Base-by-base conservation (phyloP, 441 rosid genomes). In the Bruguiera hainesii region DNA sequence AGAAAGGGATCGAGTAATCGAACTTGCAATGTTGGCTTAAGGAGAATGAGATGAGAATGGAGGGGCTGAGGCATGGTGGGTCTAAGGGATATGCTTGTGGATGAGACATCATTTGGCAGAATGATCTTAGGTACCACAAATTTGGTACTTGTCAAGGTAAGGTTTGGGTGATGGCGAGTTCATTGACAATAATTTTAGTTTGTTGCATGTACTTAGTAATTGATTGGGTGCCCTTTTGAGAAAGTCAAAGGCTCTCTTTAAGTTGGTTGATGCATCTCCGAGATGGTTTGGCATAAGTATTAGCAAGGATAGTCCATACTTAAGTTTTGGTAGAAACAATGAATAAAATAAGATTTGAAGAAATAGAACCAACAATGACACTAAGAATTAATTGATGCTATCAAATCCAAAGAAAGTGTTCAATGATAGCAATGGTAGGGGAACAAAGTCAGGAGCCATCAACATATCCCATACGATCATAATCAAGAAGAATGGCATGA, bases 311-410 rank as follows among this genome's bases (percentile, higher is more conserved):
- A 6, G 13, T 61, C 51, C 30, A 61, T 5, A 49, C 35, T 15
- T 65, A 68, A 20, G 65, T 68, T 6, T 15, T 1, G 4, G 71
- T 3, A 48, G 15, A 56, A 5, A 29, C 70, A 21, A 58, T 30
- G 29, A 58, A 29, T 0, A 10, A 39, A 58, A 58, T 18, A 19
- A 30, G 39, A 8, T 19, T 18, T 3, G 21, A 11, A 26, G 31
- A 55, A 5, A 52, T 16, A 2, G 39, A 18, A 0, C 16, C 48
- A 7, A 2, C 16, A n/a, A 20, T 49, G 13, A 31, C 64, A 59
- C 35, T 49, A 20, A 49, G 50, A 0, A 58, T 67, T 15, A 59
- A 3, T 19, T 56, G 52, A 11, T 56, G 7, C 42, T 56, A n/a
- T 20, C n/a, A 19, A 5, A 66, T 13, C 28, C 42, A 66, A 35